Percentiles rank a stretch among this genome's conserved stretches.
Conservation (phyloP, 2,329 filamentous ascomycete species). For the Berkeleyomyces basicola region DNA sequence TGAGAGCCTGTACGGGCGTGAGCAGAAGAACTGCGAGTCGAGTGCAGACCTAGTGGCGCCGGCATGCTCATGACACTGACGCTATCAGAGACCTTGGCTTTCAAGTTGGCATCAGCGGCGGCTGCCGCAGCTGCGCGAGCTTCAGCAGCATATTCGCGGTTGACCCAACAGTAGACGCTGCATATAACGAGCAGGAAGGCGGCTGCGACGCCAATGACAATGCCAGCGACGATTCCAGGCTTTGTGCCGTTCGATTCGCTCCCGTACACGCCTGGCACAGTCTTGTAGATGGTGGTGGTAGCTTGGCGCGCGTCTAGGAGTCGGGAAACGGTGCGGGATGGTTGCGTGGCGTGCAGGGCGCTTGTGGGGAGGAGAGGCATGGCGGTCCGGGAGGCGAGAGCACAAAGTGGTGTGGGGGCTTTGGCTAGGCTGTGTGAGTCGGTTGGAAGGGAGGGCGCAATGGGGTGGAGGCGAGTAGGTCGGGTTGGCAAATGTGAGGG, state of each 20-base stretch:
- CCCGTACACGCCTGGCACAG: slow-evolving; percentile 15
- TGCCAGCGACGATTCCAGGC: slow-evolving; percentile 10
- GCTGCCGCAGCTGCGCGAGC: neutral
- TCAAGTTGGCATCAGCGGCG: neutral
- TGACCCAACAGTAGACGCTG: slow-evolving; percentile 13
- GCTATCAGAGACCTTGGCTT: neutral
- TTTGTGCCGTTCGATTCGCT: neutral
- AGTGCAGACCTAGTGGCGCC: neutral
- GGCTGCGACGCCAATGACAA: slow-evolving; percentile 8
- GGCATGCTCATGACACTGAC: slow-evolving; percentile 10
- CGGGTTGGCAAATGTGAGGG: neutral
- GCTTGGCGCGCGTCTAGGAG: slow-evolving; percentile 18
- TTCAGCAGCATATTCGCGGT: slow-evolving; percentile 6
- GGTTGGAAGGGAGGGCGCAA: neutral
- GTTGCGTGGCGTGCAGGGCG: neutral
- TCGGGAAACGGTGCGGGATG: slow-evolving; percentile 22
- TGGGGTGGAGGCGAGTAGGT: neutral
- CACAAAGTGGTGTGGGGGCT: neutral
- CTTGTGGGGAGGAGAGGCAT: slow-evolving; percentile 16
- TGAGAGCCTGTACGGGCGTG: slow-evolving; percentile 6
- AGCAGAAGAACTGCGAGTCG: neutral
- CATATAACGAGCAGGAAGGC: slow-evolving; percentile 12
- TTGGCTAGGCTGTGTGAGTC: neutral
- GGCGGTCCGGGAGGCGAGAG: slow-evolving; percentile 22
- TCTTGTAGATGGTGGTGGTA: slow-evolving; percentile 13